A percentile compares a stretch with the other conserved stretches of the same genome.
Conservation (phyloP, 1,284 basidiomycete genomes). For the Tilletia walkeri region DNA sequence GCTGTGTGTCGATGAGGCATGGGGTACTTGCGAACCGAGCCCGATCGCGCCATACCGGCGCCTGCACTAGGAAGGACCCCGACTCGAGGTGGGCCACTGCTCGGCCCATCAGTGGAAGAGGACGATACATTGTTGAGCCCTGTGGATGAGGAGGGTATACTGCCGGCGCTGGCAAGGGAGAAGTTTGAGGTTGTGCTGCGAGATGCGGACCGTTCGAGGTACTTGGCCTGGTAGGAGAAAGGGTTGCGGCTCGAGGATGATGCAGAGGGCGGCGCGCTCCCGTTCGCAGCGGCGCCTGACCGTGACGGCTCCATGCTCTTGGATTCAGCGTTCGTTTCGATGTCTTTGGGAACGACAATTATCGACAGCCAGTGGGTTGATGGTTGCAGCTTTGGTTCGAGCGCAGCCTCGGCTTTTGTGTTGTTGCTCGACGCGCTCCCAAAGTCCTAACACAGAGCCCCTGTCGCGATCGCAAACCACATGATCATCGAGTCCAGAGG, state of each 20-base stretch:
- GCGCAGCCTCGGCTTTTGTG: too few relatives aligned
- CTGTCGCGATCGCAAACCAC: too few relatives aligned
- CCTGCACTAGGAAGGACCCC: constrained; percentile 11
- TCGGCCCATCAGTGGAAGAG: neutral
- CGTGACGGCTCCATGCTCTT: neutral
- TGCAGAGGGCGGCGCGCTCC: constrained; percentile 1
- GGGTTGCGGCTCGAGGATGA: constrained; percentile 29
- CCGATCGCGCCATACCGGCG: constrained; percentile 32
- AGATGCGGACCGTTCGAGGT: constrained; percentile 46
- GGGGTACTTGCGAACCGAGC: constrained; percentile 38
- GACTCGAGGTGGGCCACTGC: constrained; percentile 18
- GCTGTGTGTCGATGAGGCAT: constrained; percentile 45
- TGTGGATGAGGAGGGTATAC: constrained; percentile 13
- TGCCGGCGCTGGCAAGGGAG: constrained; percentile 28
- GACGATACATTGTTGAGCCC: constrained; percentile 17
- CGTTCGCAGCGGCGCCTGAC: neutral
- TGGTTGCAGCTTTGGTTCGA: neutral
- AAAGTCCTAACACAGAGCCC: too few relatives aligned
- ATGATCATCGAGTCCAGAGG: too few relatives aligned
- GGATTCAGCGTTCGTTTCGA: neutral
- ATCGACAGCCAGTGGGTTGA: too few relatives aligned
- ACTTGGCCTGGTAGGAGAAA: constrained; percentile 48
- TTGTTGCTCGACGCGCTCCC: too few relatives aligned
- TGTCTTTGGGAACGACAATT: neutral
- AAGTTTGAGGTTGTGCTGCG: constrained; percentile 33